A percentile compares a stretch with the other conserved stretches of the same genome.
phyloP scores from a whole-genome alignment of 2,329 filamentous ascomycete genomes.

The Monosporascus ibericus region DNA sequence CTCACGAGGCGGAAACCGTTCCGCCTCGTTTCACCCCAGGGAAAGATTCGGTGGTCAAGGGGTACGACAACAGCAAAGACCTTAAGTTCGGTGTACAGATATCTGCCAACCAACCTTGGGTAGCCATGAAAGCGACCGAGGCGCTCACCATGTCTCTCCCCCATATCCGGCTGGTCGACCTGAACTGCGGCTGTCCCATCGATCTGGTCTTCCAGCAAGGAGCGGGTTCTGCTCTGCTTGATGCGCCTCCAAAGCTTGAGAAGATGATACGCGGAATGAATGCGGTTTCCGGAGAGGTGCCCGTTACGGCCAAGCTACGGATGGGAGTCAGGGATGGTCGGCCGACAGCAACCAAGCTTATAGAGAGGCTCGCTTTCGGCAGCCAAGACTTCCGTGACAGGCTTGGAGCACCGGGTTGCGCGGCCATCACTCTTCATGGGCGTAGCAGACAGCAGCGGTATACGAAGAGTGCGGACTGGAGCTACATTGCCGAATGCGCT shows the following conservation, averaged over 20 bases:
- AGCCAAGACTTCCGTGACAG: constrained; percentile 64
- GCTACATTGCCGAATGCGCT: constrained; percentile 86
- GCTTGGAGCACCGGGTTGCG: constrained; percentile 74
- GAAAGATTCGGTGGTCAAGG: constrained; percentile 52
- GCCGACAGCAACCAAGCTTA: constrained; percentile 74
- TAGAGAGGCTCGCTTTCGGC: constrained; percentile 78
- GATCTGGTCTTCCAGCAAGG: constrained; percentile 87
- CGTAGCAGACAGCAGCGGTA: constrained; percentile 92
- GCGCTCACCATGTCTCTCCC: constrained; percentile 71
- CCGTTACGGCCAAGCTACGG: constrained; percentile 90
- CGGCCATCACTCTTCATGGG: constrained; percentile 93
- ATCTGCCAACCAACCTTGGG: constrained; percentile 85
- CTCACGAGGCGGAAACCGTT: constrained; percentile 73
- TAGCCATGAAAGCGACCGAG: constrained; percentile 83
- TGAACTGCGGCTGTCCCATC: constrained; percentile 97
- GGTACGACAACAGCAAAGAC: constrained; percentile 78
- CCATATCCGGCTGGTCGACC: constrained; percentile 80
- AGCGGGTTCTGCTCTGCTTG: constrained; percentile 87
- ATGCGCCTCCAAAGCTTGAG: constrained; percentile 79
- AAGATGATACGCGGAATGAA: constrained; percentile 97
- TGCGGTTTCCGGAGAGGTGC: constrained; percentile 79
- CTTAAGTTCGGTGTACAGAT: constrained; percentile 90
- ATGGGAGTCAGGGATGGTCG: constrained; percentile 78
- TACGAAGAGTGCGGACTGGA: constrained; percentile 87
- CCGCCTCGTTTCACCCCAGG: constrained; percentile 62